Evolutionary conservation across 495 filamentous ascomycete species (phyloP), one percentile per base, ranked within the genome.

Genomic region (Penicilliopsis zonata): DNA sequence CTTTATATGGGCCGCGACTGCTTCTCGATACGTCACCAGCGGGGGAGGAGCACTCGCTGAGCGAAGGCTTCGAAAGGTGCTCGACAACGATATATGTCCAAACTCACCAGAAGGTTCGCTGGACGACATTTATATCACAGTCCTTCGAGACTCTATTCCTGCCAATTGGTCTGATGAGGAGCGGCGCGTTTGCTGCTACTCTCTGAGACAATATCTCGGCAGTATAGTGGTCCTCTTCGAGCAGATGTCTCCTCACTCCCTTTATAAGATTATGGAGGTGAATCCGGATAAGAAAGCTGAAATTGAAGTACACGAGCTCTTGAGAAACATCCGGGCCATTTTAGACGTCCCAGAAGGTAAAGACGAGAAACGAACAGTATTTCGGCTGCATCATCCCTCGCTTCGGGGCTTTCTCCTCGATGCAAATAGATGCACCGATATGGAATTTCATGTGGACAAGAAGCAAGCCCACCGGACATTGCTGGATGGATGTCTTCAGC

Each of bases 331-430:
- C n/a, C n/a, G n/a, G n/a, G n/a, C n/a, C n/a, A n/a, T n/a, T n/a
- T n/a, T n/a, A 31, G 44, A 55, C 5, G 47, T 65, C 23, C 37
- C 67, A 1, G 33, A 48, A 33, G 43, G 63, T 20, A 49, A 57
- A 26, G 31, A 49, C 2, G 34, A 57, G 17, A 0, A 25, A 12
- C 25, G 32, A 13, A n/a, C 16, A 8, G 51, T 51, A 3, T 29
- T 71, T 15, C 49, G 52, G n/a, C 42, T 63, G 2, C 57, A 58
- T 25, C 64, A 74, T 36, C 55, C 49, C 10, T 69, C 65, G n/a
- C 67, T 74, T 37, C 63, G 61, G 28, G 67, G 72, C 40, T 72
- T 62, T 39, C 55, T 74, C 9, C 30, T 70, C 26, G 50, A 63
- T 40, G 27, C 38, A 24, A 31, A 46, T 9, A 44, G 43, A 31